Base-by-base conservation (phyloP, 2,329 filamentous ascomycete species). In the Sclerotinia minor region DNA sequence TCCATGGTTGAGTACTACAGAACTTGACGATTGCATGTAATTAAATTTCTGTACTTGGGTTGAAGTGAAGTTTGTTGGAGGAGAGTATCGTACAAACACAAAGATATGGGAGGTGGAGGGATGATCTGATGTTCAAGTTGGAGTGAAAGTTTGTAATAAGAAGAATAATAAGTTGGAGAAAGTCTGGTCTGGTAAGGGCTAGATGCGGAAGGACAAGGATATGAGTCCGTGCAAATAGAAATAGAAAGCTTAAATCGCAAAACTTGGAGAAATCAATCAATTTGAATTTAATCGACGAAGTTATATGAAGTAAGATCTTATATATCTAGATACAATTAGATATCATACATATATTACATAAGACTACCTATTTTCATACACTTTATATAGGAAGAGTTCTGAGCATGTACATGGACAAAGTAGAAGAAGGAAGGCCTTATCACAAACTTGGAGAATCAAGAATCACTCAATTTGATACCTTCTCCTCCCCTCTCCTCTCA, bases 151-250 rank as follows among this genome's bases (percentile, higher is more conserved):
- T 38, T 38, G 38, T 38, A 38, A 38, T 32, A 29, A 54, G 26
- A 35, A 7, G n/a, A 21, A 5, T 38, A 38, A 38, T 32, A 29
- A 54, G 26, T 55, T 15, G n/a, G 32, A 5, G n/a, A 21, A 38
- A 41, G 35, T 24, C n/a, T 24, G 32, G 21, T 35, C 21, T 24
- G 35, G 13, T 35, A 57, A 57, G 32, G 54, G 54, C 54, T 57
- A 57, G 54, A 57, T 57, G 54, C 54, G 54, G 54, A 41, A 38
- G 19, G 54, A 41, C 35, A 57, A 38, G 54, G 54, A 11, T 41
- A 41, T 24, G n/a, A 57, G 54, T 38, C 54, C 21, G 32, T 57
- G 54, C 54, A 24, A 57, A 41, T 41, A 19, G 35, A 19, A 8
- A 35, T 35, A 9, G 54, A 57, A 57, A 57, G 53, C 53, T 55